Base-by-base conservation (phyloP, 345 rosid genomes). In the Gossypium sturtianum region DNA sequence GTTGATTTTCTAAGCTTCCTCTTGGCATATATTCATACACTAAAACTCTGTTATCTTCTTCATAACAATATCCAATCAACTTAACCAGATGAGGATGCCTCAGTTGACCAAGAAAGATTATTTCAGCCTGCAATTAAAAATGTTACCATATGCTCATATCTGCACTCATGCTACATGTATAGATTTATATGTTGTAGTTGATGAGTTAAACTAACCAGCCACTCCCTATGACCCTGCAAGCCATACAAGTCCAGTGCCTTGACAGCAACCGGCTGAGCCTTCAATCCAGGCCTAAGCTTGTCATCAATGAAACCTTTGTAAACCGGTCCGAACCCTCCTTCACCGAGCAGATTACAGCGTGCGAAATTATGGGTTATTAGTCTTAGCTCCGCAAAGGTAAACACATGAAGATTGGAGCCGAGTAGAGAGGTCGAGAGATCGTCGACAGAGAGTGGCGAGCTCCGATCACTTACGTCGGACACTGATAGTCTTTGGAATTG, bases 271-370 rank as follows among this genome's bases (percentile, higher is more conserved):
- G 91, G 86, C 71, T 88, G 97, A 57, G 94, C 81, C 66, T 78
- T 77, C 73, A 86, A 75, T 48, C 91, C 93, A 0, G 82, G 90
- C 76, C 84, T 81, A 25, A 88, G 67, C 72, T 84, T 87, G 70
- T 85, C 90, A 76, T 86, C 88, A 4, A 87, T 29, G 41, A 89
- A 89, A 22, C 97, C 98, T 73, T 93, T 90, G 76, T 87, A 84
- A 62, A 93, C 97, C 0, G 87, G 91, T 2, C 98, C 97, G 41
- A 93, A 90, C 66, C 97, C 93, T 7, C 97, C 98, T 85, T 88
- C 89, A 0, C 97, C 98, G 4, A 90, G 80, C 66, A 90, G 74
- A 70, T 87, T 90, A 80, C 80, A 79, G 75, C 88, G 70, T 1
- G 89, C 76, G 71, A 88, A 90, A 72, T 75, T 80, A 34, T 84